A percentile compares a stretch with the other conserved stretches of the same genome.
These are phyloP conservation scores for Tilletia walkeri DNA, from an alignment of 1,284 basidiomycete genomes.

Conservation along the genomic window DNA sequence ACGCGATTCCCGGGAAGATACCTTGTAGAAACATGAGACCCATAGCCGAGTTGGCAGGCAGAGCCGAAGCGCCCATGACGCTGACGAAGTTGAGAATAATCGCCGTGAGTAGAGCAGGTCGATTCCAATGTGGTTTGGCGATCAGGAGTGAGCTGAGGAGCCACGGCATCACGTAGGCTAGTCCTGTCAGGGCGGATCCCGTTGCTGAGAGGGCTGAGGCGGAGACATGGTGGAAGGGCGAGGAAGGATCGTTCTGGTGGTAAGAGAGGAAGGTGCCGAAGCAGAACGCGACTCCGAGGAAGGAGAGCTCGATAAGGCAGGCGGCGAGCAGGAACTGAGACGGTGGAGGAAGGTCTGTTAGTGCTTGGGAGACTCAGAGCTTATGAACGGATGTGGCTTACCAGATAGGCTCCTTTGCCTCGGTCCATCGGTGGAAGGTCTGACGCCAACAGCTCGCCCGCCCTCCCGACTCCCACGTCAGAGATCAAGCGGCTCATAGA, in stretches of 20 bases:
- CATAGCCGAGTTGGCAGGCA: background rate
- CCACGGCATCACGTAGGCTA: slow-evolving; percentile 3
- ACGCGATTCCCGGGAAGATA: slow-evolving; percentile 18
- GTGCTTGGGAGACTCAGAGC: too few relatives aligned
- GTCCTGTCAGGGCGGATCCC: background rate
- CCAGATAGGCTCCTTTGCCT: slow-evolving; percentile 3
- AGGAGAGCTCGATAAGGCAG: background rate
- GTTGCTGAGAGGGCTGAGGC: slow-evolving; percentile 5
- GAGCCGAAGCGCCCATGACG: slow-evolving; percentile 27
- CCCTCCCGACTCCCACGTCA: background rate
- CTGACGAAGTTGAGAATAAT: slow-evolving; percentile 12
- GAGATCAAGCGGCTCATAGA: background rate
- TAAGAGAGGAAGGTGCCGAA: slow-evolving; percentile 5
- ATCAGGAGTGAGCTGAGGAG: background rate
- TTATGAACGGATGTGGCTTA: background rate
- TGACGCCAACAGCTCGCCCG: slow-evolving; percentile 1
- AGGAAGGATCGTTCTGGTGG: background rate
- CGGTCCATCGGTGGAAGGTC: slow-evolving; percentile 6
- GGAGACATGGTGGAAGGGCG: background rate
- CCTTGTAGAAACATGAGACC: slow-evolving; percentile 19
- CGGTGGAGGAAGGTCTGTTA: background rate
- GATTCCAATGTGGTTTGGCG: background rate
- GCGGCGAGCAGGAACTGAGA: slow-evolving; percentile 5
- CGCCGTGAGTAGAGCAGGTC: background rate
- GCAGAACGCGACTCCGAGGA: background rate